phyloP scores from a whole-genome alignment of 1,284 basidiomycete genomes.

The Amylostereum areolatum region DNA sequence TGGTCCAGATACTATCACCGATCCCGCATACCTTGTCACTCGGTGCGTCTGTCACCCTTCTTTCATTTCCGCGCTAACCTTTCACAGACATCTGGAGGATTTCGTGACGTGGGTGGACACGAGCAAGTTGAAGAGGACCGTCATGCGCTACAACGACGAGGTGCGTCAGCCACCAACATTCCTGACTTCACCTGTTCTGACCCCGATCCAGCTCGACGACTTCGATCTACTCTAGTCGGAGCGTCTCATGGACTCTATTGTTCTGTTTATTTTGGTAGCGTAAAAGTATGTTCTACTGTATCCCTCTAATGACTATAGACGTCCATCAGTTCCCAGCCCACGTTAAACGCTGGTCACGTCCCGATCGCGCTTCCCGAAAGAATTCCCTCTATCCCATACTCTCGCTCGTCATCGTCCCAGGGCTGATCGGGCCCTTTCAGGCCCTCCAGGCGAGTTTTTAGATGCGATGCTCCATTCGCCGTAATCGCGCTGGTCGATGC shows the following conservation, averaged over 20 bases:
- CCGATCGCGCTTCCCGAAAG: too few species aligned
- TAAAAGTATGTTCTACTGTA: background rate
- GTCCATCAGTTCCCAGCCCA: too few species aligned
- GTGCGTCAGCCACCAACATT: slow-evolving; percentile 34
- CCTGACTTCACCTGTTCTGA: slow-evolving; percentile 8
- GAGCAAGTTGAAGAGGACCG: slow-evolving; percentile 92
- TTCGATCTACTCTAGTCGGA: slow-evolving; percentile 71
- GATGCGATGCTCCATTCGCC: too few species aligned
- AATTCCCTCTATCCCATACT: too few species aligned
- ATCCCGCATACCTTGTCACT: slow-evolving; percentile 96
- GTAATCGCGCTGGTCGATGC: too few species aligned
- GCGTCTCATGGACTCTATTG: background rate
- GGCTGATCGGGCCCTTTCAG: too few species aligned
- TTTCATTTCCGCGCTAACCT: slow-evolving; percentile 8
- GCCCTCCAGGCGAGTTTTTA: too few species aligned
- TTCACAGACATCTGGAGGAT: slow-evolving; percentile 88
- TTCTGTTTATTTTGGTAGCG: background rate
- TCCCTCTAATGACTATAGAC: background rate
- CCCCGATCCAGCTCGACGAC: slow-evolving; percentile 69
- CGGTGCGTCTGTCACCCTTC: slow-evolving; percentile 38
- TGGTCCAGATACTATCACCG: slow-evolving; percentile 92
- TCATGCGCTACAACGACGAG: slow-evolving; percentile 97
- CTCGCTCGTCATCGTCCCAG: too few species aligned
- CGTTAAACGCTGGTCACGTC: too few species aligned
- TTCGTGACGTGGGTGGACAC: slow-evolving; percentile 99